Conservation (phyloP, 768 basidiomycete species). For the Kwoniella europaea region DNA sequence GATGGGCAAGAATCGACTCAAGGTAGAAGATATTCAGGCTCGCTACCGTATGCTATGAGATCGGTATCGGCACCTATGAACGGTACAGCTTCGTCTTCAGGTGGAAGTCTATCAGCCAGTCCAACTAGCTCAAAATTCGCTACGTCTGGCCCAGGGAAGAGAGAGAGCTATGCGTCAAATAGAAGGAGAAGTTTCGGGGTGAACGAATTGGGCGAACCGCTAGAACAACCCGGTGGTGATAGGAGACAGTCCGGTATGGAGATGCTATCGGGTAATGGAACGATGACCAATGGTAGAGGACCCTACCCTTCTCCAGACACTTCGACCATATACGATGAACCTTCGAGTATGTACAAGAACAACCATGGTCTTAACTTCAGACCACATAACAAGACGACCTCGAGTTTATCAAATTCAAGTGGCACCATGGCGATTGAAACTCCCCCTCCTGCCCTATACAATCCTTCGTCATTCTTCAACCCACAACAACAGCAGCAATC, state of each 20-base stretch:
- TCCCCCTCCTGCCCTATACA: constrained; percentile 22
- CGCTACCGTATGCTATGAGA: constrained; percentile 29
- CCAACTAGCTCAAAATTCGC: constrained; percentile 50
- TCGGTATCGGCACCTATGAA: constrained; percentile 54
- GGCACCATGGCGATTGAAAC: constrained; percentile 37
- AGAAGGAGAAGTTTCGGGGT: constrained; percentile 9
- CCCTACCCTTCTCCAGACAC: constrained; percentile 13
- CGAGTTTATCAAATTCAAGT: constrained; percentile 43
- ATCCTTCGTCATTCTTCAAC: constrained; percentile 20
- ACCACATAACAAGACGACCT: constrained; percentile 44
- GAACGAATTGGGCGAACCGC: constrained; percentile 13
- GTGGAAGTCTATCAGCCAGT: constrained; percentile 46
- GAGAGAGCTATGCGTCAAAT: constrained; percentile 36
- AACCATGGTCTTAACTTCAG: constrained; percentile 16
- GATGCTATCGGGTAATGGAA: constrained; percentile 10
- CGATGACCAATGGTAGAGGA: constrained; percentile 5
- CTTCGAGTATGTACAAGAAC: constrained; percentile 71
- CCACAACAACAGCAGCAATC: constrained; percentile 10
- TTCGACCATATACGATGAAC: constrained; percentile 21
- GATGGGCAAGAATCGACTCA: constrained; percentile 22
- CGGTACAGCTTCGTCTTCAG: constrained; percentile 31
- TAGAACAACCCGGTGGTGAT: not conserved
- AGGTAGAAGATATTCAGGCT: constrained; percentile 14
- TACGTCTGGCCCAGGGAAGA: constrained; percentile 24
- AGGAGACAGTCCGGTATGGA: constrained; percentile 26